Evolutionary conservation across 495 filamentous ascomycete species (phyloP), one percentile per base, ranked within the genome.

Genomic region (Bombardia bombarda): DNA sequence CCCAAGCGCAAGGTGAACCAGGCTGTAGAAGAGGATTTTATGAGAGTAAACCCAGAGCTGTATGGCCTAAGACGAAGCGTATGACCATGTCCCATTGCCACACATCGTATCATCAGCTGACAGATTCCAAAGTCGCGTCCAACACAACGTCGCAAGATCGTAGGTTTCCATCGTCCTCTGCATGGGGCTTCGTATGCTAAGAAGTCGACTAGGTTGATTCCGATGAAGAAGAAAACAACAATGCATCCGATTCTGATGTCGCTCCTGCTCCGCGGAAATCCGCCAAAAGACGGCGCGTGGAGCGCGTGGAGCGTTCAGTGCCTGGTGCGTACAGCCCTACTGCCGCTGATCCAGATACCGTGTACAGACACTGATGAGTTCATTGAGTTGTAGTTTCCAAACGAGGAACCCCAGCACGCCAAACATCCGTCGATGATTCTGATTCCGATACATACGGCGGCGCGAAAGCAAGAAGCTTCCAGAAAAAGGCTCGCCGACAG

Each of bases 41-140:
- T 95, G 50, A 72, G 79, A 49, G 81, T 87, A 56, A 89, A 98
- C 58, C 92, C 92, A n/a, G 92, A 96, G 58, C 69, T 98, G 16
- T 98, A 96, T 66, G 92, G 90, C 14, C 70, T 99, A 38, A 77
- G 92, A 47, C 77, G 92, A 57, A 98, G 92, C 68, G 89, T 89
- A 80, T 43, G 83, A 60, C 44, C 25, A 30, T 22, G 17, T 48
- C 46, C 39, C 47, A 34, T 22, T 20, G 33, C 5, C 38, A 19
- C 17, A 2, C 8, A 25, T 25, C 32, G 5, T 41, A 25, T 6
- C 40, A 40, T 38, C 43, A 38, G 57, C 75, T 67, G 63, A 70
- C 61, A 44, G 40, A 22, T 43, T 18, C 24, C 34, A 42, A 35
- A 76, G 74, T 70, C 65, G 43, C 73, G 74, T 23, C 68, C 71